These are phyloP conservation scores for Cytospora piceae DNA, from an alignment of 2,329 filamentous ascomycete genomes.

Conservation along the genomic window DNA sequence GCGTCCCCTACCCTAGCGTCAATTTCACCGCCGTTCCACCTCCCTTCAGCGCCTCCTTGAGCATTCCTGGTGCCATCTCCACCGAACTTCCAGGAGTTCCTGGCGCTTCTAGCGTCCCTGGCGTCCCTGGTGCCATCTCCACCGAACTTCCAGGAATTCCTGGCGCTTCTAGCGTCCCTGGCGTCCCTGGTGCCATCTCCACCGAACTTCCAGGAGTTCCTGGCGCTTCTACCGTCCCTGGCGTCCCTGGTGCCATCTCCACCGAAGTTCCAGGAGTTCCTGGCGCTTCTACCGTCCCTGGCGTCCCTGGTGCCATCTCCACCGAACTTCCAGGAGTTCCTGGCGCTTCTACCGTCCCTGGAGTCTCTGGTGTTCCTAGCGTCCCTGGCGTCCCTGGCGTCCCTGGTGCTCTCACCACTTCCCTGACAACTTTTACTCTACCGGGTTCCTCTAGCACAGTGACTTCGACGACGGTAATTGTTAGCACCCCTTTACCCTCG, in stretches of 20 bases:
- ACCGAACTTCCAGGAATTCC: too few relatives aligned
- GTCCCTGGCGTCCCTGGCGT: not conserved
- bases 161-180: not conserved
- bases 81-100: constrained; percentile 14
- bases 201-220: too few relatives aligned
- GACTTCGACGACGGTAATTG: constrained; percentile 27
- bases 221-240: not conserved
- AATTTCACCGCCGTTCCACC: constrained; percentile 24
- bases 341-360: constrained; percentile 1
- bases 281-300: not conserved
- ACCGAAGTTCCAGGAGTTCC: constrained; percentile 13
- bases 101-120: not conserved
- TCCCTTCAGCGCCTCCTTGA: constrained; percentile 27
- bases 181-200: not conserved
- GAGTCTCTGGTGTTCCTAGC: not conserved
- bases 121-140: too few relatives aligned
- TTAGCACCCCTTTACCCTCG: constrained; percentile 32
- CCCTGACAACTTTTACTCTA: constrained; percentile 21
- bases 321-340: too few relatives aligned
- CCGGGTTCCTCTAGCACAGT: constrained; percentile 29
- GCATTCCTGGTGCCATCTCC: constrained; percentile 11
- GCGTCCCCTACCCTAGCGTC: constrained; percentile 23
- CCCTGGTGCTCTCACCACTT: constrained; percentile 5
- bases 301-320: too few relatives aligned
- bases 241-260: constrained; percentile 10